A percentile compares a stretch with the other conserved stretches of the same genome.
Conservation (phyloP, 2,329 filamentous ascomycete genomes). For the Trichoderma hamatum region DNA sequence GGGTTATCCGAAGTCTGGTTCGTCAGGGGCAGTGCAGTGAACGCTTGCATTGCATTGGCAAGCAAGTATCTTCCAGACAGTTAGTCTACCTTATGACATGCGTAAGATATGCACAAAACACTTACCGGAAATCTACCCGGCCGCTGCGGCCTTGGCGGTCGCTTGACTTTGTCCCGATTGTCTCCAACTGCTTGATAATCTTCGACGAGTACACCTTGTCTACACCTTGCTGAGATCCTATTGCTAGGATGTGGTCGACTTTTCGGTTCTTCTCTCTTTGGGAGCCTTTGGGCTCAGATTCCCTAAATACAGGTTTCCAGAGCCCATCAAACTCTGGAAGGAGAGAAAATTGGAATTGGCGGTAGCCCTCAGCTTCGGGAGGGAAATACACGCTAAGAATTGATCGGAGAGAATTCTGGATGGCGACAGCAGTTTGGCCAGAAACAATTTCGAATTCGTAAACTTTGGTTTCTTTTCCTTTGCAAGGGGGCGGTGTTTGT, state of each 20-base stretch:
- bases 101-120: neutral
- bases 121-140: slow-evolving; percentile 61
- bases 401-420: slow-evolving; percentile 61
- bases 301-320: slow-evolving; percentile 57
- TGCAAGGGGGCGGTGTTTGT: slow-evolving; percentile 46
- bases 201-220: slow-evolving; percentile 52
- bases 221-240: slow-evolving; percentile 60
- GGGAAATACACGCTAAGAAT: slow-evolving; percentile 57
- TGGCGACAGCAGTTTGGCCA: slow-evolving; percentile 52
- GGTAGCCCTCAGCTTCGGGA: slow-evolving; percentile 49
- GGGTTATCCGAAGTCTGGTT: slow-evolving; percentile 58
- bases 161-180: slow-evolving; percentile 54
- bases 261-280: slow-evolving; percentile 42
- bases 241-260: slow-evolving; percentile 61
- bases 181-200: slow-evolving; percentile 57
- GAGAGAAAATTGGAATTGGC: slow-evolving; percentile 52
- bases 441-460: slow-evolving; percentile 48
- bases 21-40: slow-evolving; percentile 53
- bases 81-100: neutral
- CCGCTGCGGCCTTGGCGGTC: slow-evolving; percentile 55
- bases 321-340: slow-evolving; percentile 53
- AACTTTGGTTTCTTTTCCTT: slow-evolving; percentile 44
- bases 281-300: slow-evolving; percentile 38
- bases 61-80: slow-evolving; percentile 56
- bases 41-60: slow-evolving; percentile 62